Conservation (phyloP, 768 basidiomycete species). For the Lentinus brumalis region DNA sequence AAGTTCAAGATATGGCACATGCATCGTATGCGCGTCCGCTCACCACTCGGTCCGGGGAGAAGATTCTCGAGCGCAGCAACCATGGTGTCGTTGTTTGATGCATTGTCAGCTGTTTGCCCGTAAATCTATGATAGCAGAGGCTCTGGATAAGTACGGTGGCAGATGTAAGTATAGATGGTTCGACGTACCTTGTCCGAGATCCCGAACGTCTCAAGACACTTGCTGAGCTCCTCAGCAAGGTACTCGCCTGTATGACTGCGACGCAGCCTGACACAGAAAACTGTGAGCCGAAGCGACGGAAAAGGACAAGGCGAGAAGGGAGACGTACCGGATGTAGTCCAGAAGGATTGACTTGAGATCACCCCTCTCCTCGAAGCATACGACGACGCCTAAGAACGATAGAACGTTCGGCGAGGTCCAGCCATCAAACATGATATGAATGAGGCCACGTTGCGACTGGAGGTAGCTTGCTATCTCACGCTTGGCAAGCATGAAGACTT, state of each 20-base stretch:
- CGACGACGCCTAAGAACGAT: too few relatives aligned
- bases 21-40: neutral
- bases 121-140: too few relatives aligned
- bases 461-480: too few relatives aligned
- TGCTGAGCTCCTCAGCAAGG: neutral
- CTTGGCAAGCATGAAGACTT: too few relatives aligned
- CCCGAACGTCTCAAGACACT: neutral
- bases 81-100: neutral
- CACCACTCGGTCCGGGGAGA: neutral
- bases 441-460: neutral
- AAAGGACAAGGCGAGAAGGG: too few relatives aligned
- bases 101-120: neutral
- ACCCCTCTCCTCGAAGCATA: too few relatives aligned
- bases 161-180: too few relatives aligned
- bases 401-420: neutral
- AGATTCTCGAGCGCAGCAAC: neutral
- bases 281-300: too few relatives aligned
- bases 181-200: too few relatives aligned
- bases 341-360: too few relatives aligned
- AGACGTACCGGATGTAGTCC: too few relatives aligned
- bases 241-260: slow-evolving; percentile 1
- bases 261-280: neutral
- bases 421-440: neutral
- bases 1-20: neutral
- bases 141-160: too few relatives aligned